Evolutionary conservation across 495 filamentous ascomycete species (phyloP), one percentile per base, ranked within the genome.

Genomic region (Penicillium turbatum): DNA sequence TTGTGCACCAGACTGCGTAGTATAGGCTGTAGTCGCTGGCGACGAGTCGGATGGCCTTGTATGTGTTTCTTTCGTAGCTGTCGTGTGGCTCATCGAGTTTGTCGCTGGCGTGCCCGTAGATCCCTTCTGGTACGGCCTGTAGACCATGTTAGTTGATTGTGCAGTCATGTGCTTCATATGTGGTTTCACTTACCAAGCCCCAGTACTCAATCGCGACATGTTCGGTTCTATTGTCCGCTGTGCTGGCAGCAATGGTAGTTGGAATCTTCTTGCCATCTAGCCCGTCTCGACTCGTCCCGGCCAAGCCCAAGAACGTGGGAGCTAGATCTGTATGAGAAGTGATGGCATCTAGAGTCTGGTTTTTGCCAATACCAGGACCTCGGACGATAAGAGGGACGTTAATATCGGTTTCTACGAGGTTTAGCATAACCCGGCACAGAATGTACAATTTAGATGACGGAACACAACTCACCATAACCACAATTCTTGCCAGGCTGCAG

Each of bases 301-400:
- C 77, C 5, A 76, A 71, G 1, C 71, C 61, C 29, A 88, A 46
- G 43, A 88, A 74, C 0, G 86, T 88, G 3, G 86, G 82, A 1
- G 83, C 84, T 4, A 89, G 62, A 51, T 89, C 85, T 0, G 81
- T 83, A 59, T 88, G 85, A 24, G 81, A 76, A 5, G 83, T 86
- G 8, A 86, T 77, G 9, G 77, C 69, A 35, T 83, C 73, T 1
- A 75, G 67, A 2, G 62, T 70, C 13, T 60, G 43, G n/a, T 71
- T 71, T 53, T 65, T 32, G 0, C 75, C 69, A n/a, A 86, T 69
- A 6, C 79, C 74, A 13, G 83, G 82, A 0, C 82, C 83, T n/a
- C 82, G 71, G 27, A 85, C 66, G 29, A 72, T 66, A 1, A 88
- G 64, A 8, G 86, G 86, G 7, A 89, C 74, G 56, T 86, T 81